Evolutionary conservation across 306 rosid genomes (phyloP), one percentile per base, ranked within the genome.

Genomic region (Calophaca sinica): DNA sequence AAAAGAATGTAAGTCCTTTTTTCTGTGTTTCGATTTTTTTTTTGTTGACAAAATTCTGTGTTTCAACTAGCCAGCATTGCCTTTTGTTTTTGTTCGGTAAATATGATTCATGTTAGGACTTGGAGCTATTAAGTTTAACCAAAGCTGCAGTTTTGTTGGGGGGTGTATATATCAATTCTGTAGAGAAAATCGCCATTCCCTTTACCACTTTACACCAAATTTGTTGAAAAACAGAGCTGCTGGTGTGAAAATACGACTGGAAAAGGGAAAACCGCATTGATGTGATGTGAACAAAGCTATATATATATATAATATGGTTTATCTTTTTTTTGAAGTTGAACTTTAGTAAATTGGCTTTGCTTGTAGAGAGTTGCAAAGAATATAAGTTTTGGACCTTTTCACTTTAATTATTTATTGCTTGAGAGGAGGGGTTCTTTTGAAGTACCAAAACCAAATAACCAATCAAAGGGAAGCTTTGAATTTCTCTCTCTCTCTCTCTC

Each of bases 311-410:
- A n/a, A n/a, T n/a, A 1, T 63, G 66, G 63, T 49, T 49, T 72
- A 72, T 73, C 85, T 20, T 75, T 80, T 80, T 53, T 83, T 70
- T 54, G 73, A 52, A 58, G 86, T 81, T 62, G 72, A 81, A 74
- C 78, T 82, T 86, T 82, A 53, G 79, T 62, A 57, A 79, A 59
- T 35, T 82, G 49, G 79, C 89, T 90, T 90, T 86, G 93, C 93
- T 90, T 90, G 93, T 65, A 28, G 28, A 66, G 83, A 80, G 92
- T 84, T 77, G 44, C 90, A 90, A 88, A 84, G 96, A 88, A 90
- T 88, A 89, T 89, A 74, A 82, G 70, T 76, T 78, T 61, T 72
- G 74, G 64, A 74, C 28, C 78, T 20, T 85, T 84, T 82, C 79
- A 54, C 87, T 87, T 84, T 89, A 70, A 70, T 57, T 78, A 69